Conservation (phyloP, 768 basidiomycete species). For the Suillus fuscotomentosus region DNA sequence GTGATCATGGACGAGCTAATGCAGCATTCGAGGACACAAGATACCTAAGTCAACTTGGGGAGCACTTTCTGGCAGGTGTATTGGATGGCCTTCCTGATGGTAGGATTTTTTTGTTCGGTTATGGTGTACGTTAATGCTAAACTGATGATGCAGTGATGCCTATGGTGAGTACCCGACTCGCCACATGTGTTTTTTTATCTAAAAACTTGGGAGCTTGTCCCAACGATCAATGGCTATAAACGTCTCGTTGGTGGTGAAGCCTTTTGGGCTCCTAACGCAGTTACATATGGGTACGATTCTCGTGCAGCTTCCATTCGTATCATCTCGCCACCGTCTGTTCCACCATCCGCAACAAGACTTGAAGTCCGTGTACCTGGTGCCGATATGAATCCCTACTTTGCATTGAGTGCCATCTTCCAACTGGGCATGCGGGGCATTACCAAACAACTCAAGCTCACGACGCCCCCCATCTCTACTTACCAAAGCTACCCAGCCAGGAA, state of each 20-base stretch:
- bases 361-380: conserved; percentile 96
- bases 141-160: conserved; percentile 64
- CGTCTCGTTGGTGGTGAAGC: conserved; percentile 91
- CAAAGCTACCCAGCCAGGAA: conserved; percentile 44
- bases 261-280: conserved; percentile 91
- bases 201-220: conserved; percentile 57
- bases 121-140: background rate
- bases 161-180: conserved; percentile 49
- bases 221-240: conserved; percentile 96
- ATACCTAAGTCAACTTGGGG: conserved; percentile 78
- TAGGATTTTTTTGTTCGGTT: conserved; percentile 25
- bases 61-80: conserved; percentile 94
- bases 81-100: conserved; percentile 88
- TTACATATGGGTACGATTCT: conserved; percentile 95
- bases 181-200: background rate
- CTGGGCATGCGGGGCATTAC: conserved; percentile 87
- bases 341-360: conserved; percentile 78
- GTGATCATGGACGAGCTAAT: conserved; percentile 59
- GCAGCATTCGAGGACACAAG: conserved; percentile 82
- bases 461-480: conserved; percentile 59
- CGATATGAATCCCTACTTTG: conserved; percentile 93
- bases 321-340: conserved; percentile 87
- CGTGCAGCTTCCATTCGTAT: conserved; percentile 91
- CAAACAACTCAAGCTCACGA: conserved; percentile 64
- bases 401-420: conserved; percentile 83